Evolutionary conservation across 176 grass and related monocot genomes (phyloP).

Genomic region (Echinochloa phyllopogon): DNA sequence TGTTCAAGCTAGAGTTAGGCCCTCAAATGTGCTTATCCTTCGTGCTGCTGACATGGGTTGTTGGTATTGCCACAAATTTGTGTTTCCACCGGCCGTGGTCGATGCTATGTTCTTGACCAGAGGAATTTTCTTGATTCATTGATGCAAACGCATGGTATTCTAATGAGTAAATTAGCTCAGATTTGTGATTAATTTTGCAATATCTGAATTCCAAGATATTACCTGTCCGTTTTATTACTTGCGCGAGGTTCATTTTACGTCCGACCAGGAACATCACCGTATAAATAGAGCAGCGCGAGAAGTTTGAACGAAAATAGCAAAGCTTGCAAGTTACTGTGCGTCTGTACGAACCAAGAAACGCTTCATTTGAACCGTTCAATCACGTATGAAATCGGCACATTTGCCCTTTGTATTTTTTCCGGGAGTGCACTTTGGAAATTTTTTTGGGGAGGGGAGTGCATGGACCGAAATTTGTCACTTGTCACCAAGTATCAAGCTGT

Average conservation of each 20-base stretch:
- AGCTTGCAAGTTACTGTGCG: too few relatives aligned
- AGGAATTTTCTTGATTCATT: constrained; percentile 33
- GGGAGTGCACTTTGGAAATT: too few relatives aligned
- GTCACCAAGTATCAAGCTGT: too few relatives aligned
- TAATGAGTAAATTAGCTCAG: constrained; percentile 7
- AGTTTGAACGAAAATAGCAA: neutral
- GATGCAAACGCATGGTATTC: constrained; percentile 16
- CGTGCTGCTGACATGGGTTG: constrained; percentile 38
- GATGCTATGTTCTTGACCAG: constrained; percentile 2
- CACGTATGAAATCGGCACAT: too few relatives aligned
- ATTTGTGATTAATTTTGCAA: constrained; percentile 10
- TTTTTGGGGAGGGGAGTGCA: too few relatives aligned
- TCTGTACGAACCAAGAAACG: too few relatives aligned
- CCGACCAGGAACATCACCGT: neutral
- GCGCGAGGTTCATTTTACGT: neutral
- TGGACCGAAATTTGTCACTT: too few relatives aligned
- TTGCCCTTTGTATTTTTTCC: too few relatives aligned
- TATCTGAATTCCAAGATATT: neutral
- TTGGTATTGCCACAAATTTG: constrained; percentile 32
- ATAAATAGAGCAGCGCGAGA: neutral
- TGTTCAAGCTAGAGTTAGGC: constrained; percentile 34
- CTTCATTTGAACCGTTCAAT: too few relatives aligned
- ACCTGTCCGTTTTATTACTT: neutral
- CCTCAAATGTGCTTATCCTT: constrained; percentile 27
- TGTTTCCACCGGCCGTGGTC: neutral